Conservation (phyloP, 2,329 filamentous ascomycete genomes). For the Neobulgaria alba region DNA sequence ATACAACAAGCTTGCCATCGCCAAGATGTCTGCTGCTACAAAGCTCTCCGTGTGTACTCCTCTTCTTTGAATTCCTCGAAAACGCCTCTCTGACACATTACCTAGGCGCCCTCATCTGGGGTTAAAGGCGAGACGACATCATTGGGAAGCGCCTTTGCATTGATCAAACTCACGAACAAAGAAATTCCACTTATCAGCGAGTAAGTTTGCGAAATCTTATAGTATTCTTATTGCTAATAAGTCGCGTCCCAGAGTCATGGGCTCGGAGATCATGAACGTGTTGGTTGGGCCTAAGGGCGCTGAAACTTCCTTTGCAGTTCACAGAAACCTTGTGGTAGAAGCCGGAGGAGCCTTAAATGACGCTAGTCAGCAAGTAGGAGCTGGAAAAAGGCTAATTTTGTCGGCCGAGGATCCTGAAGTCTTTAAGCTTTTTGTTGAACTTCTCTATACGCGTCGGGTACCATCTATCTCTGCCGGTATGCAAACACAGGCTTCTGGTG, state of each 20-base stretch:
- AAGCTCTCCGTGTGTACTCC: too few relatives aligned
- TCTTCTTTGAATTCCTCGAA: too few relatives aligned
- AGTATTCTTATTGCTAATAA: background rate
- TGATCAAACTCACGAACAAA: background rate
- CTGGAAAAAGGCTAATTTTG: background rate
- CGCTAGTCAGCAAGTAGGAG: background rate
- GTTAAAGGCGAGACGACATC: too few relatives aligned
- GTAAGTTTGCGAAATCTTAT: slow-evolving; percentile 3
- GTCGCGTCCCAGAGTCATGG: slow-evolving; percentile 9
- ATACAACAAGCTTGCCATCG: too few relatives aligned
- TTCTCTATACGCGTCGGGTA: slow-evolving; percentile 12
- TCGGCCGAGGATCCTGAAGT: slow-evolving; percentile 5
- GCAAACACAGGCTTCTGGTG: background rate
- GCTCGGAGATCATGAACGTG: slow-evolving; percentile 11
- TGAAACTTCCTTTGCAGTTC: slow-evolving; percentile 5
- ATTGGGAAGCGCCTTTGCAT: too few relatives aligned
- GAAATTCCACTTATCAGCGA: slow-evolving; percentile 4
- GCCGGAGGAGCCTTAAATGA: background rate
- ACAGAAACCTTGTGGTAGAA: slow-evolving; percentile 12
- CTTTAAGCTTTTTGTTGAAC: slow-evolving; percentile 18
- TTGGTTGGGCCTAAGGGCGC: slow-evolving; percentile 3
- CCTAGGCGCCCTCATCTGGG: too few relatives aligned
- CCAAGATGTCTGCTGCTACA: too few relatives aligned
- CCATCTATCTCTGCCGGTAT: slow-evolving; percentile 4
- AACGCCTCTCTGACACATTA: too few relatives aligned